Evolutionary conservation across 768 basidiomycete genomes (phyloP).

Genomic region (Tricholoma saponaceum): DNA sequence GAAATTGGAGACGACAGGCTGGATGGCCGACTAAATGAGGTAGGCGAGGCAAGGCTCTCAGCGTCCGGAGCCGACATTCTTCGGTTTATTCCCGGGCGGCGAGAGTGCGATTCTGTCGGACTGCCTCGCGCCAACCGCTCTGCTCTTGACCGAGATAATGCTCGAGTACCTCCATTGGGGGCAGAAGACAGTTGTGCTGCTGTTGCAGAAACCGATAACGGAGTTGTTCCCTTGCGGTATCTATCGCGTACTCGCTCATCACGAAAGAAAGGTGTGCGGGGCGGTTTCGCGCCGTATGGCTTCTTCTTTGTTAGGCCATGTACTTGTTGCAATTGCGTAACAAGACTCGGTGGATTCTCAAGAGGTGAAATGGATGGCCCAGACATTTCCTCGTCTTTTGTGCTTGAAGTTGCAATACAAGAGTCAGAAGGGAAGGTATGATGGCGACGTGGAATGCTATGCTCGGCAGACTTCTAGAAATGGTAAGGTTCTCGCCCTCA

Average conservation of each 20-base stretch:
- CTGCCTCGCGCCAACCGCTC: slow-evolving; percentile 31
- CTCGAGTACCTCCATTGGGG: slow-evolving; percentile 25
- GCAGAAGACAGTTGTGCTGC: slow-evolving; percentile 4
- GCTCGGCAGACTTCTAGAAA: slow-evolving; percentile 12
- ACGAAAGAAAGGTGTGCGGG: slow-evolving; percentile 48
- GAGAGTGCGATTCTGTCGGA: slow-evolving; percentile 27
- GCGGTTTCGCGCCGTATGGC: slow-evolving; percentile 50
- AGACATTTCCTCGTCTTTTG: slow-evolving; percentile 23
- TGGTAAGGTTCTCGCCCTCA: background rate
- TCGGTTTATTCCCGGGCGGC: slow-evolving; percentile 25
- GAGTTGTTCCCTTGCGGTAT: slow-evolving; percentile 16
- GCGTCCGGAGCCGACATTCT: slow-evolving; percentile 35
- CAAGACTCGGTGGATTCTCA: slow-evolving; percentile 43
- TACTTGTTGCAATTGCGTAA: slow-evolving; percentile 59
- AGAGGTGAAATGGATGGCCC: slow-evolving; percentile 15
- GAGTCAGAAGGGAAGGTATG: slow-evolving; percentile 33
- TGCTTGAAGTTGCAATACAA: slow-evolving; percentile 14
- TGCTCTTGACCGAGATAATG: slow-evolving; percentile 27
- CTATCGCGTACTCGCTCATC: slow-evolving; percentile 40
- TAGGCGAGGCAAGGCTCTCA: slow-evolving; percentile 19
- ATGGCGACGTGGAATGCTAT: slow-evolving; percentile 25
- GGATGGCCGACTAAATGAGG: slow-evolving; percentile 9
- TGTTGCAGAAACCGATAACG: slow-evolving; percentile 24
- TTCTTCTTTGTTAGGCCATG: slow-evolving; percentile 73
- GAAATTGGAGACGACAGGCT: slow-evolving; percentile 18